Conservation (phyloP, 2,329 filamentous ascomycete genomes). For the Colletotrichum sp. region DNA sequence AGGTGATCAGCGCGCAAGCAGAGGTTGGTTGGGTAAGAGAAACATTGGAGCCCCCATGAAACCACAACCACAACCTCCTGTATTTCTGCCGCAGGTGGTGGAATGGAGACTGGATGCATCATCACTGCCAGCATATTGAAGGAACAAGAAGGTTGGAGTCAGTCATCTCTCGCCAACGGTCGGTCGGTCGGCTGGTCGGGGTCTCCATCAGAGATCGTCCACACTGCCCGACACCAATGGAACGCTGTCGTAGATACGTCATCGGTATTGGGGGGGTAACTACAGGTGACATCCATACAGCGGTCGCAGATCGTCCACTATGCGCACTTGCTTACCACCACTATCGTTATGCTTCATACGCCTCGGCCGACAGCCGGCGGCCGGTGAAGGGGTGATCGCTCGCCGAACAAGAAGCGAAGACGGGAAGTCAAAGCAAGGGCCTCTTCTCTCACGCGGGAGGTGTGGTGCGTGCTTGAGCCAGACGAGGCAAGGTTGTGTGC, state of each 20-base stretch:
- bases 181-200: background rate
- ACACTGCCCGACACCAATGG: background rate
- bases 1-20: background rate
- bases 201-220: background rate
- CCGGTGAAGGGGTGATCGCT: background rate
- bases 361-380: background rate
- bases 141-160: background rate
- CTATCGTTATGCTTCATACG: background rate
- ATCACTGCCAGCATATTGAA: background rate
- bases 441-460: background rate
- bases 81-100: background rate
- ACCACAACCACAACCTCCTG: background rate
- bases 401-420: background rate
- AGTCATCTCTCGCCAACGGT: background rate
- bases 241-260: background rate
- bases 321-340: background rate
- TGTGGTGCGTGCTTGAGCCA: background rate
- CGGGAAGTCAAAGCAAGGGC: slow-evolving; percentile 3
- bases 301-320: background rate
- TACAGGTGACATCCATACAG: background rate
- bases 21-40: background rate
- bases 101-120: background rate
- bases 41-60: background rate
- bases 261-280: background rate
- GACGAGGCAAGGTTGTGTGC: background rate